Base-by-base conservation (phyloP, 2,329 filamentous ascomycete genomes). In the Stachybotrys chartarum region DNA sequence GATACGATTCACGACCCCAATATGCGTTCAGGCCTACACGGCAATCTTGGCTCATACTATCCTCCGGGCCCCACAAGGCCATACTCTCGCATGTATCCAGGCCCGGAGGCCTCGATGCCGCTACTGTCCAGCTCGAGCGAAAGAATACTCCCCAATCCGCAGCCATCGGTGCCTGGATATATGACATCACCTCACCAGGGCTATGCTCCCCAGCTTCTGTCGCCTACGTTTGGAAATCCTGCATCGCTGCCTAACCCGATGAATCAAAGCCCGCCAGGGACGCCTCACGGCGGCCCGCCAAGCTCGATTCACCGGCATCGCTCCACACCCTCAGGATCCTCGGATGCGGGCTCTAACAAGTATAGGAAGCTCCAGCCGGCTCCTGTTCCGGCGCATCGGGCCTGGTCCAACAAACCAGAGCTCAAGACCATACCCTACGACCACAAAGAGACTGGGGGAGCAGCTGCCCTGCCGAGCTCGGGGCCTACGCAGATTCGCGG, bases 291-390 rank as follows among this genome's bases (percentile, higher is more conserved):
- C 50, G 68, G 67, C 42, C 54, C 64, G 44, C 61, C 66, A 12
- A 63, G 60, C 53, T 66, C 67, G 35, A 59, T 61, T 35, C 68
- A 71, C 57, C 68, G 67, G 49, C 70, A 72, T 55, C 66, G 70
- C 51, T 72, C 70, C 32, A 71, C 71, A 35, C 68, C 67, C 52
- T 72, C 71, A n/a, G 68, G 67, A 11, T 71, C 70, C 12, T 70
- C 69, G 52, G 69, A 72, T 56, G 71, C 69, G 6, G 67, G 68
- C 46, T 67, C 65, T 30, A 70, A 66, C 30, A 81, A 81, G 61
- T 83, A 82, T 62, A 75, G 81, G 50, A 83, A 82, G 66, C 77
- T 84, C 45, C 80, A 83, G 58, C 81, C 81, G 10, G 81, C 81
- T 0, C 81, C 81, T 0, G 74, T 81, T 30, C 76, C 79, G 7